A percentile compares a stretch with the other conserved stretches of the same genome.
phyloP scores from a whole-genome alignment of 371 early-diverging fungal species.

The Nosema granulosis region DNA sequence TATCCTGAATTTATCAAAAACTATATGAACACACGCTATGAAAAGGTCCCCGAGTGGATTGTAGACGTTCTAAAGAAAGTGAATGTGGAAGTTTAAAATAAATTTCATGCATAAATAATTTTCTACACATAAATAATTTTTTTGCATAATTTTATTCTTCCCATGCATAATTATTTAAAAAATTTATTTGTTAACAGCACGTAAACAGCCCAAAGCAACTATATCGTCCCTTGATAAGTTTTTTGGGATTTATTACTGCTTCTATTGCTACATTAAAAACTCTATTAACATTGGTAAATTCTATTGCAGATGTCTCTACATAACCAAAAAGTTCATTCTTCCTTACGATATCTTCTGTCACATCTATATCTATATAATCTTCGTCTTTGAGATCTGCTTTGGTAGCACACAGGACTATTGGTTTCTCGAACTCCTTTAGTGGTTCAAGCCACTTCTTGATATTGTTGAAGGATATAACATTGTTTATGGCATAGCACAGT shows the following conservation, averaged over 20 bases:
- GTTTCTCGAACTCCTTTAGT: conserved; percentile 82
- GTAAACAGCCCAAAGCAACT: conserved; percentile 2
- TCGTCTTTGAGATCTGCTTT: conserved; percentile 86
- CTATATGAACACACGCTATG: conserved; percentile 73
- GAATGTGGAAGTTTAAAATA: not conserved
- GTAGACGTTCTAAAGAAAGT: conserved; percentile 39
- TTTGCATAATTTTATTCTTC: not conserved
- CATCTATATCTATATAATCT: not conserved
- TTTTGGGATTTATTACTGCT: conserved; percentile 70
- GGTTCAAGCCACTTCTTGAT: conserved; percentile 80
- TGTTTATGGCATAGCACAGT: conserved; percentile 75
- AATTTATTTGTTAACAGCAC: conserved; percentile 3
- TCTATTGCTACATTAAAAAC: conserved; percentile 94
- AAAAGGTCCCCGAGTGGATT: conserved; percentile 76
- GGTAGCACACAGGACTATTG: conserved; percentile 90
- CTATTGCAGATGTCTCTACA: conserved; percentile 93
- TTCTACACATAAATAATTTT: not conserved
- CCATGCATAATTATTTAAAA: not conserved
- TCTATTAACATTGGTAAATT: conserved; percentile 88
- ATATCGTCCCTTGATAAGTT: not conserved
- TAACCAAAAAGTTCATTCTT: conserved; percentile 77
- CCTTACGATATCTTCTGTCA: not conserved
- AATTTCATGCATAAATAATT: not conserved
- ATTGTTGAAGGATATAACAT: conserved; percentile 74
- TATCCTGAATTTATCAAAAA: conserved; percentile 75